phyloP scores from a whole-genome alignment of 176 grass and related monocot genomes.

The Aegilops speltoides region DNA sequence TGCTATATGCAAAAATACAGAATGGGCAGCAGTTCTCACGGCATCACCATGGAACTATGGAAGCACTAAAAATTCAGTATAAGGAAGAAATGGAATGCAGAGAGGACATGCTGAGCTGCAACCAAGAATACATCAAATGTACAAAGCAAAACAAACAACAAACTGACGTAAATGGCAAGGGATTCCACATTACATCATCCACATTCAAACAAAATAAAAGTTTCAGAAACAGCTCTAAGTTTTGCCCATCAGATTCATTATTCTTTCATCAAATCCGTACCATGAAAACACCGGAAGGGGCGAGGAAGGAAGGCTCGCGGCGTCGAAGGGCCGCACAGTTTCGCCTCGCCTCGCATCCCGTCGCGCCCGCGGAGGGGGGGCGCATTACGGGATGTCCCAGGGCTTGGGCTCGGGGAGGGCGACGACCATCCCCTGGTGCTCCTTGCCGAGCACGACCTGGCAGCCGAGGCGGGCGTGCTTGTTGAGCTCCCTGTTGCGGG shows the following conservation, averaged over 20 bases:
- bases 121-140: conserved; percentile 2
- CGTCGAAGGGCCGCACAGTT: conserved; percentile 17
- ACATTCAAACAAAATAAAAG: conserved; percentile 26
- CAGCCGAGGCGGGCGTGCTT: conserved; percentile 89
- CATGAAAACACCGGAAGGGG: conserved; percentile 10
- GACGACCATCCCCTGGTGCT: conserved; percentile 92
- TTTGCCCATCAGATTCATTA: conserved; percentile 53
- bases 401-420: conserved; percentile 88
- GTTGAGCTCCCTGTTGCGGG: conserved; percentile 83
- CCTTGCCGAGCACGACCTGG: conserved; percentile 79
- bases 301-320: neutral
- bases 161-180: conserved; percentile 20
- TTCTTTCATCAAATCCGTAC: conserved; percentile 41
- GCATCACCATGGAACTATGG: neutral
- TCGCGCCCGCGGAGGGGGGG: neutral
- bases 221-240: conserved; percentile 29
- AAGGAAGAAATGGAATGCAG: neutral
- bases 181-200: conserved; percentile 54
- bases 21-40: neutral
- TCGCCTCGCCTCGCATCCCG: neutral
- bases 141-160: conserved; percentile 18
- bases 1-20: neutral
- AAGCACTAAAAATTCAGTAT: neutral
- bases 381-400: conserved; percentile 87
- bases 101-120: neutral